Percentiles rank a stretch among this genome's conserved stretches.
Evolutionary conservation across 148 eudicot genomes (phyloP).

Genomic region (Vaccinium darrowii): DNA sequence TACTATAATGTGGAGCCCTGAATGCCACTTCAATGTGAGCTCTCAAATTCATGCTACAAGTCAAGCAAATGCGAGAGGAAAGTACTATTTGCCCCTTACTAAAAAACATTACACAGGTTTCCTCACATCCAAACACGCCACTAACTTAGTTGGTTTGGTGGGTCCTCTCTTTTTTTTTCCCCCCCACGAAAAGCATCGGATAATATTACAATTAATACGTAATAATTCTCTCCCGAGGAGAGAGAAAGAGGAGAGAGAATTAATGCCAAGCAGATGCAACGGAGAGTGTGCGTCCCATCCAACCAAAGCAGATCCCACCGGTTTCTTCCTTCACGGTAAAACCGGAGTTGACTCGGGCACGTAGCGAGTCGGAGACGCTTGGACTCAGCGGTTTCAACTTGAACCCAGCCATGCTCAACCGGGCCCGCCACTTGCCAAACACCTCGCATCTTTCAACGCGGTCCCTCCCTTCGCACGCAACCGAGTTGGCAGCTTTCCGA

Average conservation of each 20-base stretch:
- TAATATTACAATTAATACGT: constrained; percentile 10
- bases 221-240: neutral
- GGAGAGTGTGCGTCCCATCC: constrained; percentile 70
- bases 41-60: neutral
- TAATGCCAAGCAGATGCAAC: constrained; percentile 89
- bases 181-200: neutral
- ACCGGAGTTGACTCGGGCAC: constrained; percentile 42
- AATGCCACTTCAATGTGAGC: constrained; percentile 2
- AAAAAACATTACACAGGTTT: neutral
- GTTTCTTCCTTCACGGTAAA: constrained; percentile 60
- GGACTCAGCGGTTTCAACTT: constrained; percentile 37
- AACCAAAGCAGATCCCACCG: constrained; percentile 75
- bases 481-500: constrained; percentile 55
- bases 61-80: neutral
- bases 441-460: constrained; percentile 88
- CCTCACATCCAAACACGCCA: constrained; percentile 35
- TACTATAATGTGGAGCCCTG: neutral
- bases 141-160: constrained; percentile 29
- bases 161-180: neutral
- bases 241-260: constrained; percentile 12
- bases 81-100: neutral
- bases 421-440: constrained; percentile 90
- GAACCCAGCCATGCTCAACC: constrained; percentile 91
- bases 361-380: constrained; percentile 53
- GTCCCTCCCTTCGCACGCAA: constrained; percentile 81